These are phyloP conservation scores for Candida maesae DNA, from an alignment of 805 yeast species.

Conservation along the genomic window DNA sequence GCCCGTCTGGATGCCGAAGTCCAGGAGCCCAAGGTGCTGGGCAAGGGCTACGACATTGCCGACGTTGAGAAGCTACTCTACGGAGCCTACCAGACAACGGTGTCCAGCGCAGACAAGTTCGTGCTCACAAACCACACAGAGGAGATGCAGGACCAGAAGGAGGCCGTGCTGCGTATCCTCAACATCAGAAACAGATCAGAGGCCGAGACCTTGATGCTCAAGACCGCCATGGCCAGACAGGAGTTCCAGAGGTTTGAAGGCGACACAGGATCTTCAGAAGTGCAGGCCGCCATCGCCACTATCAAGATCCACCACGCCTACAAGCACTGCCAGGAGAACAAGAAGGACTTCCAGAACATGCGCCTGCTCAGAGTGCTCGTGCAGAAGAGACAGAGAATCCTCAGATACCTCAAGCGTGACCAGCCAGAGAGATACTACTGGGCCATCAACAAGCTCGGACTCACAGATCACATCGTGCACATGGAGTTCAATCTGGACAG, in stretches of 20 bases:
- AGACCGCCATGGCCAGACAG: conserved; percentile 59
- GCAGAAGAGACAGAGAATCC: conserved; percentile 80
- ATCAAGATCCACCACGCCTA: conserved; percentile 74
- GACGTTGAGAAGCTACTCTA: conserved; percentile 74
- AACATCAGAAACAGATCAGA: conserved; percentile 67
- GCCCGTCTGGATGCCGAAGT: conserved; percentile 62
- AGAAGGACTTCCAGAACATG: conserved; percentile 68
- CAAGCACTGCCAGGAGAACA: conserved; percentile 63
- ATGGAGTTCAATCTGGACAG: conserved; percentile 79
- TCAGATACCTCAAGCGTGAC: conserved; percentile 77
- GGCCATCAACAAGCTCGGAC: conserved; percentile 83
- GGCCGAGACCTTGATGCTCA: conserved; percentile 52
- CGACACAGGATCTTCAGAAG: conserved; percentile 94
- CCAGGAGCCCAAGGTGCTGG: conserved; percentile 60
- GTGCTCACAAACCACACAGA: conserved; percentile 26
- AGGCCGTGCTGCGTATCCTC: conserved; percentile 66
- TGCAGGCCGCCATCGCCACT: conserved; percentile 89
- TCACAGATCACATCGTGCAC: conserved; percentile 73
- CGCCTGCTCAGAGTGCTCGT: conserved; percentile 77
- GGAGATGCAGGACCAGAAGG: conserved; percentile 56
- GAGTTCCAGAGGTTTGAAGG: conserved; percentile 85
- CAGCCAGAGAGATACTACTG: conserved; percentile 80
- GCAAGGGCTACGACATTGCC: conserved; percentile 51
- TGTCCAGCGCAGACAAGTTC: conserved; percentile 36
- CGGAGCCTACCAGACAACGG: conserved; percentile 61